Base-by-base conservation (phyloP, 306 rosid genomes). In the Begonia peltatifolia region DNA sequence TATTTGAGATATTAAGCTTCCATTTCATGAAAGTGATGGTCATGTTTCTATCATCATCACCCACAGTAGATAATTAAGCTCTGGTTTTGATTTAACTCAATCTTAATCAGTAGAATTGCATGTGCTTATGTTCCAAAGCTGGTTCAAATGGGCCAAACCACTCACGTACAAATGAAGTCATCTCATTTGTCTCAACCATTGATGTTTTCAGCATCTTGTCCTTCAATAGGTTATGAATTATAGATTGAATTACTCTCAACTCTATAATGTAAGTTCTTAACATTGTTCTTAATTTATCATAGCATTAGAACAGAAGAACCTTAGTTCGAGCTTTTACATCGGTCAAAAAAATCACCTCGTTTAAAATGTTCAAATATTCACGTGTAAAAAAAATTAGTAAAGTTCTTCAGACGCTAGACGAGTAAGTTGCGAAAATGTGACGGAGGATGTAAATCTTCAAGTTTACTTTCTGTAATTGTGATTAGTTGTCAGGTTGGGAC, bases 1-100 rank as follows among this genome's bases (percentile, higher is more conserved):
- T 41, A 60, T 12, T 25, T 51, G 38, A 60, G 50, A 60, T 60
- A 12, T 50, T 60, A 50, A 60, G 55, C 25, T 60, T 41, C 50
- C 57, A 60, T 3, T 17, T 13, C n/a, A 20, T 42, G 48, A 44
- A 11, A 44, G 22, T 50, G 54, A 50, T 22, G 10, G 12, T 46
- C 48, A 14, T 44, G 30, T 50, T 60, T 35, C 22, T 50, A 56
- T 42, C 4, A 48, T 48, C 3, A 59, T 50, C 23, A 50, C 9
- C 4, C 14, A 9, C 41, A 60, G 54, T 41, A 60, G 42, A 41
- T 61, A 14, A 6, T 48, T 43, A 20, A 44, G 42, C 25, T 42
- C 9, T 52, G 46, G 47, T 52, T 44, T 57, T 25, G 66, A 61
- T 52, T 61, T 61, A 61, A 60, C 57, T 11, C 42, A 60, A 60